Percentiles rank a stretch among this genome's conserved stretches.
Conservation (phyloP, 2,329 filamentous ascomycete species). For the Talaromyces sp. region DNA sequence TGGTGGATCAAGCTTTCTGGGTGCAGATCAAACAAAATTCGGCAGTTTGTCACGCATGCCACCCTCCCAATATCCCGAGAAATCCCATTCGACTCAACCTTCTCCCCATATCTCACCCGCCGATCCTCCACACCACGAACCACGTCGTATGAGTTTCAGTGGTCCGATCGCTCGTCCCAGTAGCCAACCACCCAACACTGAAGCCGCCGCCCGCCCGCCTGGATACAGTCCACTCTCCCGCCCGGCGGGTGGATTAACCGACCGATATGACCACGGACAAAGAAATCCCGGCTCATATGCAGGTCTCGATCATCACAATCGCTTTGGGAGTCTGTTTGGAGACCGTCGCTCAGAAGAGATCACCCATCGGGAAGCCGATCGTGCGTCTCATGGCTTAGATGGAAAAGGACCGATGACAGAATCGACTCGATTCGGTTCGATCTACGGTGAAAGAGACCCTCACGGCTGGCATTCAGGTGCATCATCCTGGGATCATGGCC, state of each 20-base stretch:
- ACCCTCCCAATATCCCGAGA: slow-evolving; percentile 39
- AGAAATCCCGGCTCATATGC: slow-evolving; percentile 34
- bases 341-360: slow-evolving; percentile 42
- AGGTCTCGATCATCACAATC: slow-evolving; percentile 30
- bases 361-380: slow-evolving; percentile 34
- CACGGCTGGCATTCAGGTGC: slow-evolving; percentile 29
- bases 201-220: slow-evolving; percentile 34
- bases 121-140: slow-evolving; percentile 38
- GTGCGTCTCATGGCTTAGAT: slow-evolving; percentile 34
- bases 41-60: slow-evolving; percentile 33
- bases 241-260: slow-evolving; percentile 27
- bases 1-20: slow-evolving; percentile 27
- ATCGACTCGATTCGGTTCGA: slow-evolving; percentile 32
- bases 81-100: slow-evolving; percentile 35
- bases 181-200: slow-evolving; percentile 45
- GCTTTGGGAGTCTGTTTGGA: slow-evolving; percentile 35
- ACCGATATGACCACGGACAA: slow-evolving; percentile 28
- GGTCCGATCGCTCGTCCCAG: slow-evolving; percentile 47
- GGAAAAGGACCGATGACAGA: slow-evolving; percentile 29
- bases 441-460: slow-evolving; percentile 38
- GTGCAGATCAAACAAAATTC: slow-evolving; percentile 37
- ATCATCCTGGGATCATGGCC: slow-evolving; percentile 40
- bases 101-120: slow-evolving; percentile 38
- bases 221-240: slow-evolving; percentile 41
- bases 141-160: slow-evolving; percentile 47